Base-by-base conservation (phyloP, 306 rosid species). In the Lathyrus tuberosus region DNA sequence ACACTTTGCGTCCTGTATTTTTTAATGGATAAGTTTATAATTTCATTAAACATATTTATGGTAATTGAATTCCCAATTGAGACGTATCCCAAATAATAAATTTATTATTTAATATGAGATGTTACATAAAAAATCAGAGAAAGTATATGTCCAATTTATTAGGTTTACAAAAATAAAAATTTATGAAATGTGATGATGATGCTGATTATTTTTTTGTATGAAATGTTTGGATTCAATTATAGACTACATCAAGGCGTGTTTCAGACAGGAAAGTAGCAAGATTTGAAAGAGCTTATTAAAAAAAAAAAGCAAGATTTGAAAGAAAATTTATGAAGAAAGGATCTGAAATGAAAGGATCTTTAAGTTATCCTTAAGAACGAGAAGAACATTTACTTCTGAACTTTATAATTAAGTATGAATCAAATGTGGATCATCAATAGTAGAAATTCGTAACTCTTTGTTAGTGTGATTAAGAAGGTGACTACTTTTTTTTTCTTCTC, bases 231-330 rank as follows among this genome's bases (percentile, higher is more conserved):
- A 7, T 69, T 79, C 67, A 12, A 58, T 74, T 47, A 43, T 66
- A 89, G 96, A 89, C 92, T 20, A 87, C 90, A 40, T 89, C 96
- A 80, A 81, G 69, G 78, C 90, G 92, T 48, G 67, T 86, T 47
- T 76, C 92, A 4, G 92, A 85, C 73, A 83, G 86, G 86, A 89
- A 89, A 76, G 84, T 89, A 0, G 96, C 90, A 40, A n/a, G n/a
- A n/a, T n/a, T n/a, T n/a, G n/a, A n/a, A n/a, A n/a, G n/a, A n/a
- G n/a, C n/a, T n/a, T n/a, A n/a, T n/a, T n/a, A n/a, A n/a, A n/a
- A n/a, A n/a, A n/a, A n/a, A n/a, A n/a, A n/a, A n/a, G n/a, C n/a
- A n/a, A 86, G 86, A 75, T 89, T 89, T 76, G 75, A 89, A 73
- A 83, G 82, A 79, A 89, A 78, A 70, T 65, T 68, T 11, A 9